Base-by-base conservation (phyloP, 78 protist genomes). In the Dictyostelium citrinum region DNA sequence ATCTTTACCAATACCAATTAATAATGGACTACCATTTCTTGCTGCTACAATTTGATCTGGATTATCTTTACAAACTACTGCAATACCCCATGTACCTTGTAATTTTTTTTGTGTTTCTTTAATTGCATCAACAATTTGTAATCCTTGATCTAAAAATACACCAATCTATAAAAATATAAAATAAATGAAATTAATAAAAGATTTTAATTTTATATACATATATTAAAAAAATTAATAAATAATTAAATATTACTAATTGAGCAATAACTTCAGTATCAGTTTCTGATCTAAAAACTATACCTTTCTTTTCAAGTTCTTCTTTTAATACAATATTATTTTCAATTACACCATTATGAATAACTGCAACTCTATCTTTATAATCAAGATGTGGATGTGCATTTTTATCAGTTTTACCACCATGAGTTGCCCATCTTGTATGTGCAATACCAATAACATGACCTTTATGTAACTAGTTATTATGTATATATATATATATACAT, bases 211-310 rank as follows among this genome's bases (percentile, higher is more conserved):
- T 29, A 33, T n/a, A 75, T 31, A 17, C 3, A 37, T 37, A 37
- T 39, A 24, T 31, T 6, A 43, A 43, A 43, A 43, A 1, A 75
- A 31, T 58, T 39, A 39, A 39, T 39, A 39, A 39, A 39, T 39
- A 39, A 39, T n/a, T n/a, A 39, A 39, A 39, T 7, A 39, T n/a
- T 84, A 90, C 70, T 37, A 98, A 96, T 95, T 97, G 90, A 77
- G 98, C 98, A 67, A 98, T 90, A 68, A 95, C 97, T 96, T 98
- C 99, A 3, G 99, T 98, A 95, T 99, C 99, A 20, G 99, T 99
- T 37, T 99, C 99, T 31, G 91, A 82, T 76, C 92, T 78, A 49
- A 95, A 95, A 29, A 24, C 64, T 67, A 95, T 51, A 41, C 96
- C 96, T 55, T 60, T 95, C 83, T 75, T 75, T 35, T 83, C 90